phyloP scores from a whole-genome alignment of 306 rosid genomes.

The Delonix regia region DNA sequence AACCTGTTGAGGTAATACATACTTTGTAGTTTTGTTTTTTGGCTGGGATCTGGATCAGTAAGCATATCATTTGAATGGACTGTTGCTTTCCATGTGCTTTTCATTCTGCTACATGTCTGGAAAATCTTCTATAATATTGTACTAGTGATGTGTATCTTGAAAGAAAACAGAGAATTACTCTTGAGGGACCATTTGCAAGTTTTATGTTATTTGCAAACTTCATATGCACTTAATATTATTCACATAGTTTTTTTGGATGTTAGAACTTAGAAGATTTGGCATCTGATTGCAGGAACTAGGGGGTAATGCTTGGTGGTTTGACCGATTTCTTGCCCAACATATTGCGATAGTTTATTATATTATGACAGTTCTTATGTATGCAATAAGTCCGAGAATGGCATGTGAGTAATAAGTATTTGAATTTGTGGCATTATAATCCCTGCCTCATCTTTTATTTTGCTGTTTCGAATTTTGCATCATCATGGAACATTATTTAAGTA shows the following conservation, averaged over 20 bases:
- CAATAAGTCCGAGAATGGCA: constrained; percentile 96
- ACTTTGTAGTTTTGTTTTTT: not conserved
- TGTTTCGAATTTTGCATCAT: constrained; percentile 17
- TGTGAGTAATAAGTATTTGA: constrained; percentile 61
- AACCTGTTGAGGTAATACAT: not conserved
- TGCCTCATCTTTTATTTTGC: constrained; percentile 18
- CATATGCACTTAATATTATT: constrained; percentile 20
- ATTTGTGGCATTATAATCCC: constrained; percentile 21
- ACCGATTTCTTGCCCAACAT: constrained; percentile 97
- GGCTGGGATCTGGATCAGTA: not conserved
- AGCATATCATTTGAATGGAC: not conserved
- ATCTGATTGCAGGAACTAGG: constrained; percentile 88
- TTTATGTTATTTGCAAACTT: constrained; percentile 3
- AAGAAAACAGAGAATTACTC: constrained; percentile 1
- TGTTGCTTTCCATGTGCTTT: not conserved
- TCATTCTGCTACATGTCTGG: not conserved
- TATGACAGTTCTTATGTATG: constrained; percentile 81
- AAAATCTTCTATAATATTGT: not conserved
- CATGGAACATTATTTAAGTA: not conserved
- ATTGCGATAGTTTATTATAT: constrained; percentile 78
- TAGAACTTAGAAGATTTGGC: constrained; percentile 9
- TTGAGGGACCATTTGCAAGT: not conserved
- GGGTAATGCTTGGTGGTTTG: constrained; percentile 96
- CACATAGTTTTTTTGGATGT: constrained; percentile 16
- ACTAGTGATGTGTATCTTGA: not conserved